phyloP scores from a whole-genome alignment of 2,329 filamentous ascomycete species.

The Microsporum ferrugineum region DNA sequence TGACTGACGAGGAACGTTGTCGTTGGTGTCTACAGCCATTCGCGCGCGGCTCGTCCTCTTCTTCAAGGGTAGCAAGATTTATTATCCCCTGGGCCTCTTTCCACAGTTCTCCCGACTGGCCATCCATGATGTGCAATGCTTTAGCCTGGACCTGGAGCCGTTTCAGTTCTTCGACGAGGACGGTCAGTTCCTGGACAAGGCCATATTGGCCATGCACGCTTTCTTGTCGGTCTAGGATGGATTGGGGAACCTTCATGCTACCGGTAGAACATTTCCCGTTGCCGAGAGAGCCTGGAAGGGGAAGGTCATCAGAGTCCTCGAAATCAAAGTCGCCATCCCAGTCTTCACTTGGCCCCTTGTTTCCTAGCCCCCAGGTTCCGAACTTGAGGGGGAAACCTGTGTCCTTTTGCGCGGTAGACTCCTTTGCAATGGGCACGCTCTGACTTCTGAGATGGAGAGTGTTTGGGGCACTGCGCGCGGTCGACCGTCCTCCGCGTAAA shows the following conservation, averaged over 20 bases:
- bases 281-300: constrained; percentile 16
- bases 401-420: constrained; percentile 38
- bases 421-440: constrained; percentile 50
- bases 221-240: constrained; percentile 53
- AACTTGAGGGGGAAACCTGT: constrained; percentile 45
- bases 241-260: constrained; percentile 44
- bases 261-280: constrained; percentile 20
- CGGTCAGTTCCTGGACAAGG: constrained; percentile 51
- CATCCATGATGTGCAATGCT: constrained; percentile 42
- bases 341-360: constrained; percentile 55
- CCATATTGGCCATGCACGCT: constrained; percentile 56
- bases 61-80: constrained; percentile 53
- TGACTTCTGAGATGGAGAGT: constrained; percentile 54
- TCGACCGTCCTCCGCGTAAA: constrained; percentile 44
- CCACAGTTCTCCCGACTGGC: constrained; percentile 46
- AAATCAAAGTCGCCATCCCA: constrained; percentile 61
- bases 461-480: constrained; percentile 47
- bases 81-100: constrained; percentile 57
- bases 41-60: constrained; percentile 38
- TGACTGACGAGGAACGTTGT: constrained; percentile 7
- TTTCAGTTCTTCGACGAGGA: constrained; percentile 55
- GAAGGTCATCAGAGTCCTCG: constrained; percentile 35
- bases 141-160: constrained; percentile 47
- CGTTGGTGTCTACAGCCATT: not conserved
- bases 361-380: constrained; percentile 55